Conservation (phyloP, 805 yeast genomes). For the Hanseniaspora guilliermondii region DNA sequence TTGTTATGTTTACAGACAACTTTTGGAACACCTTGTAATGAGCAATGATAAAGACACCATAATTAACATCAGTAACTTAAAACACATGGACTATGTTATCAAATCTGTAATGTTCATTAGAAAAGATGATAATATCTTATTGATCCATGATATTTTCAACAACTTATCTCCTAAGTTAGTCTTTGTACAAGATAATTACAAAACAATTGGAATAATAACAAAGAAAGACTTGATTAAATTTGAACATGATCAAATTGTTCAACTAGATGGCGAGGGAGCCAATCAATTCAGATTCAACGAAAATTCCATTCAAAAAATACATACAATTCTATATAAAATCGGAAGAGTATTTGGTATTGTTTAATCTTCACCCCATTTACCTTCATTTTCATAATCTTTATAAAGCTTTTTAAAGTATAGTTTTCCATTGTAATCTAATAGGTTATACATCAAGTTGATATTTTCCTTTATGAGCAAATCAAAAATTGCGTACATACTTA, state of each 20-base stretch:
- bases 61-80: constrained; percentile 6
- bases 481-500: constrained; percentile 51
- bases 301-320: background rate
- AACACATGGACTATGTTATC: constrained; percentile 27
- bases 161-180: constrained; percentile 71
- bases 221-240: constrained; percentile 70
- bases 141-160: constrained; percentile 54
- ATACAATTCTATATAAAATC: background rate
- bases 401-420: constrained; percentile 55
- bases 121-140: constrained; percentile 43
- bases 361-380: constrained; percentile 65
- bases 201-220: constrained; percentile 62
- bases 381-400: constrained; percentile 59
- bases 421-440: constrained; percentile 59
- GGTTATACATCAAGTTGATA: constrained; percentile 45
- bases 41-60: background rate
- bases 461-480: constrained; percentile 61
- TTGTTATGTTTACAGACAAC: constrained; percentile 14
- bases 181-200: constrained; percentile 44
- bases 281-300: constrained; percentile 12
- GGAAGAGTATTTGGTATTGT: background rate
- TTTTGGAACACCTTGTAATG: constrained; percentile 12
- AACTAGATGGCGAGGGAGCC: constrained; percentile 15
- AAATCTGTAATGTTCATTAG: constrained; percentile 51
- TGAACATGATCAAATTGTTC: constrained; percentile 30